Conservation (phyloP, 495 filamentous ascomycete genomes). For the Daldinia grandis region DNA sequence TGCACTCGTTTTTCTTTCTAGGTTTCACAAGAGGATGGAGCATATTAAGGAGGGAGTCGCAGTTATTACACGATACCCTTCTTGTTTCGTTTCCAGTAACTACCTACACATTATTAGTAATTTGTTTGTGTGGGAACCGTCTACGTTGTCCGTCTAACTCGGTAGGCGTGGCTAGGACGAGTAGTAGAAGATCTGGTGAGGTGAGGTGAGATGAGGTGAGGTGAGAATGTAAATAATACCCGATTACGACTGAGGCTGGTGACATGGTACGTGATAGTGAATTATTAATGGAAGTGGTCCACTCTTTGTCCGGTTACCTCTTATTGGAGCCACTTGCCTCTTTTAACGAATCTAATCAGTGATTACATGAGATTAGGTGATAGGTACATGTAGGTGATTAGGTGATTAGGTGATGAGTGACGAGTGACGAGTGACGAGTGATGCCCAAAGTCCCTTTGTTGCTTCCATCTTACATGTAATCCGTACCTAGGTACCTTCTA, state of each 20-base stretch:
- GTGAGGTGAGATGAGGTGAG: conserved; percentile 4
- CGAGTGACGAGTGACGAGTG: too few species aligned
- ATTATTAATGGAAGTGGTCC: neutral
- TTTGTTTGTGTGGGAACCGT: conserved; percentile 5
- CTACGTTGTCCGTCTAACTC: neutral
- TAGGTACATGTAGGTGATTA: neutral
- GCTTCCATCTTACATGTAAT: neutral
- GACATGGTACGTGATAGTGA: neutral
- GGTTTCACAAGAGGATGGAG: conserved; percentile 17
- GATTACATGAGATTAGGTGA: neutral
- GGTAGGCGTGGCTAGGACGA: neutral
- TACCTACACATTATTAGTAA: conserved; percentile 22
- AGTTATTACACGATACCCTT: conserved; percentile 41
- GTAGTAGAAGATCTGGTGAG: neutral
- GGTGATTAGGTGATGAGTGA: neutral
- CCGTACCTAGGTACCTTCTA: too few species aligned
- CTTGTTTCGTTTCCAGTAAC: conserved; percentile 29
- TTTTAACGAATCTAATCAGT: neutral
- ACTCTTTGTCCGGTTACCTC: neutral
- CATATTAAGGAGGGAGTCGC: conserved; percentile 23
- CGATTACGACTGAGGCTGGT: neutral
- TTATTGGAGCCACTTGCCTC: neutral
- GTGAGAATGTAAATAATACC: conserved; percentile 17
- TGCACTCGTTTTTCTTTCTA: conserved; percentile 16
- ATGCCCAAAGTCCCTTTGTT: neutral